Base-by-base conservation (phyloP, 2,329 filamentous ascomycete genomes). In the Orbilia ellipsospora region DNA sequence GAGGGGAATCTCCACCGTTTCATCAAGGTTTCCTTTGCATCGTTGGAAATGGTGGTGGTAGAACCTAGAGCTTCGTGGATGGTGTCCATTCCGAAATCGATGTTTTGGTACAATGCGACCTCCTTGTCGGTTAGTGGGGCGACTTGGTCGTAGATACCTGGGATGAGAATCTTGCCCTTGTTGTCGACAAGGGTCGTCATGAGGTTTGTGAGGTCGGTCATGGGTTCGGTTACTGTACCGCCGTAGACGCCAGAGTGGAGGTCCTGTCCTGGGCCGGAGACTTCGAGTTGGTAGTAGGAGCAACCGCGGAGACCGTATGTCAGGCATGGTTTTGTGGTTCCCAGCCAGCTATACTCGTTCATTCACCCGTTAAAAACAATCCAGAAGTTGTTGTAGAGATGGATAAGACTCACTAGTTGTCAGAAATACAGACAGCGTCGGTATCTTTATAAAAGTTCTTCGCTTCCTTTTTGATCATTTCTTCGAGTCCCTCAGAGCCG, bases 171-270 rank as follows among this genome's bases (percentile, higher is more conserved):
- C 84, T 93, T 95, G 83, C 95, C 95, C 80, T 96, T 83, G 15
- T 92, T 90, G 82, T 97, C 93, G 57, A 99, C 95, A 50, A 99
- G 86, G 64, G 89, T 91, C 70, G 87, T 90, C 82, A 99, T 87
- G 67, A 99, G 85, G 77, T 90, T 89, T 73, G 95, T 89, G 61
- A 99, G 85, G 82, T 99, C 95, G 16, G 94, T 98, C 95, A 99
- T 99, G 78, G 95, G 95, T 86, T 99, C 95, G 82, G 98, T 94
- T 6, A 93, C 93, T 57, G 94, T 94, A 78, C 95, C 95, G 79
- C 95, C 95, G 82, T 97, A 99, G 50, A 99, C 94, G 82, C 95
- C 95, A 80, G 92, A 96, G 87, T 99, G 95, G 77, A 99, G 87
- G 82, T 99, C 95, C 79, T 94, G 92, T 48, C 90, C 95, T 10